Evolutionary conservation across 495 filamentous ascomycete genomes (phyloP), one percentile per base, ranked within the genome.

Genomic region (Aspergillus asperescens): DNA sequence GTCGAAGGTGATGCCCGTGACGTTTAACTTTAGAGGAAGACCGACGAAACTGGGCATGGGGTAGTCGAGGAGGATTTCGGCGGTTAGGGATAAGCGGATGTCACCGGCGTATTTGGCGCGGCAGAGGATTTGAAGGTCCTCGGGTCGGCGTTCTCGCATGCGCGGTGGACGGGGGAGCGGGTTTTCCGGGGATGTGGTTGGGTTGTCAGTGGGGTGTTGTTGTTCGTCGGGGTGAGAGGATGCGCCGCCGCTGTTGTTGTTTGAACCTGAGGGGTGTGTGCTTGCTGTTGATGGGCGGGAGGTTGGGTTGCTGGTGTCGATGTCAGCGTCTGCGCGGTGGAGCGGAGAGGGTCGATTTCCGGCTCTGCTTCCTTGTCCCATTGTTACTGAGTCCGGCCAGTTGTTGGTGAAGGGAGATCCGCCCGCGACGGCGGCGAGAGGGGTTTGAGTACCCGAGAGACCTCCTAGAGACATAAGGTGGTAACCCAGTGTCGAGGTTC

Each of bases 21-120:
- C 90, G 56, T 91, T 92, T 3, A 98, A 76, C 60, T 89, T 87
- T 10, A 97, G 74, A 0, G 93, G 93, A 15, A 98, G 87, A 1
- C 89, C 88, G 8, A 95, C 93, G 58, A 98, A 98, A 69, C 85
- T 90, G 9, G 90, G 89, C 86, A 96, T 95, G 0, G 93, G 93
- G 64, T 97, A 98, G 70, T 98, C 93, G 24, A 98, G 86, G 16
- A 97, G 75, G 34, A 98, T 90, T 63, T 96, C 90, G 0, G 93
- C 89, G 12, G 93, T 96, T 16, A 98, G 72, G 41, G 89, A 89
- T 4, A 98, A 75, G 41, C 83, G 82, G 22, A 98, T 76, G 54
- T 95, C 84, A 1, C 93, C 93, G 1, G 81, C 77, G 66, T 98
- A 98, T 40, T 83, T 82, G 27, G 90, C 90, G 58, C 89, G 90